Percentiles rank a stretch among this genome's conserved stretches.
Evolutionary conservation across 345 rosid species (phyloP).

Genomic region (Ceriops decandra): DNA sequence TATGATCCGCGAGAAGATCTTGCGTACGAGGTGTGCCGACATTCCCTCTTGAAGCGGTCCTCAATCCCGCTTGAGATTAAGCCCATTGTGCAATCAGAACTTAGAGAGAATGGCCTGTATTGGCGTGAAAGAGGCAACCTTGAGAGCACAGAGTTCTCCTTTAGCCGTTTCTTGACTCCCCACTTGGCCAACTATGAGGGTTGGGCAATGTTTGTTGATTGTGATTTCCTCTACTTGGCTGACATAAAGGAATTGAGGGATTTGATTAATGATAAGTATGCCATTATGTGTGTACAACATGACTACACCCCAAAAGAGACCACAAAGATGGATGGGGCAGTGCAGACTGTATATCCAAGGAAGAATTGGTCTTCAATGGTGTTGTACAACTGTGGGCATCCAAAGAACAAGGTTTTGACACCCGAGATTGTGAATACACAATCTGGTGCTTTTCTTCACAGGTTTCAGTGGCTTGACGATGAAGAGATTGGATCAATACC

Average conservation of each 20-base stretch:
- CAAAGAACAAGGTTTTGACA: slow-evolving; percentile 66
- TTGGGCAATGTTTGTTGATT: slow-evolving; percentile 98
- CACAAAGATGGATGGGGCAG: slow-evolving; percentile 95
- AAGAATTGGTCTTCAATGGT: slow-evolving; percentile 99
- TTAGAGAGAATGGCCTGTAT: slow-evolving; percentile 61
- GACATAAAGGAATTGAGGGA: slow-evolving; percentile 79
- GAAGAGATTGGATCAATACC: slow-evolving; percentile 83
- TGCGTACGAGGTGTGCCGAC: slow-evolving; percentile 79
- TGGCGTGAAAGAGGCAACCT: slow-evolving; percentile 75
- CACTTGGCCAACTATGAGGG: slow-evolving; percentile 68
- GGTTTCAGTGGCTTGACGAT: slow-evolving; percentile 97
- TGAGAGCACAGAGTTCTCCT: slow-evolving; percentile 99
- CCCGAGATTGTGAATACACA: slow-evolving; percentile 71
- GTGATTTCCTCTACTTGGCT: slow-evolving; percentile 81
- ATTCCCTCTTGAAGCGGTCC: slow-evolving; percentile 66
- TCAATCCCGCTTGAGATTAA: slow-evolving; percentile 77
- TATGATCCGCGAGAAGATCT: slow-evolving; percentile 86
- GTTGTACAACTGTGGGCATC: slow-evolving; percentile 86
- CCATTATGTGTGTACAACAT: slow-evolving; percentile 93
- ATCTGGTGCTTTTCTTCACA: slow-evolving; percentile 82
- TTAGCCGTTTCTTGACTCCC: slow-evolving; percentile 85
- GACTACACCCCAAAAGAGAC: slow-evolving; percentile 88
- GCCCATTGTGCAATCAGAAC: slow-evolving; percentile 81
- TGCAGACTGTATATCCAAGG: slow-evolving; percentile 89
- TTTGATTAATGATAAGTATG: slow-evolving; percentile 78